Evolutionary conservation across 2,329 filamentous ascomycete genomes (phyloP).

Genomic region (Clarireedia hainanense): DNA sequence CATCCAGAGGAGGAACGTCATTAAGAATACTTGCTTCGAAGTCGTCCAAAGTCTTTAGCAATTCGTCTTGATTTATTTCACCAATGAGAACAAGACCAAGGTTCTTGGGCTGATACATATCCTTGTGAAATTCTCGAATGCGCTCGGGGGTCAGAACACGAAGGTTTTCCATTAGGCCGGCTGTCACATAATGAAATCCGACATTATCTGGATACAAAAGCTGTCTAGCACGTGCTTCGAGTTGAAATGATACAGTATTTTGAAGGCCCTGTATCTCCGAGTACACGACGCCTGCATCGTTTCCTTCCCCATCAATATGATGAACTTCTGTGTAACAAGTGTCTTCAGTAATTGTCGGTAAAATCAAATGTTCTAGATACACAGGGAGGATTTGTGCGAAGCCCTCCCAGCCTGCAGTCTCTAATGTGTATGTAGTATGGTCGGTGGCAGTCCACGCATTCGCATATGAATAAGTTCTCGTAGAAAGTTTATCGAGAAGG

Average conservation of each 20-base stretch:
- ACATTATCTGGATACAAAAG: conserved; percentile 81
- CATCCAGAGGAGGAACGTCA: conserved; percentile 66
- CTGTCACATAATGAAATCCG: conserved; percentile 96
- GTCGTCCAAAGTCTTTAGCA: conserved; percentile 72
- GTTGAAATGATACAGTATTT: conserved; percentile 75
- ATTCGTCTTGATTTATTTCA: conserved; percentile 73
- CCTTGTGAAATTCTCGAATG: conserved; percentile 88
- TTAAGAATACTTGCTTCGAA: conserved; percentile 85
- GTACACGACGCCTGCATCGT: conserved; percentile 96
- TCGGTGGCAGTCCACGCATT: conserved; percentile 98
- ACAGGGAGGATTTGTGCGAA: conserved; percentile 92
- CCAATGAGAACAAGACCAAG: conserved; percentile 87
- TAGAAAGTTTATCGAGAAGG: conserved; percentile 87
- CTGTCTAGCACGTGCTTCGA: conserved; percentile 74
- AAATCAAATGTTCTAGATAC: conserved; percentile 88
- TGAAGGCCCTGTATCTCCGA: conserved; percentile 98
- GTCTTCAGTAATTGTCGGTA: conserved; percentile 87
- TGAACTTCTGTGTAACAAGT: conserved; percentile 94
- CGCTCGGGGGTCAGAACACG: conserved; percentile 78
- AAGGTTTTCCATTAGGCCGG: conserved; percentile 89
- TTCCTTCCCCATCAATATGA: conserved; percentile 85
- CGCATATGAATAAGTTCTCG: conserved; percentile 83
- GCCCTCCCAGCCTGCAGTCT: conserved; percentile 93
- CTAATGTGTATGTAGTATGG: conserved; percentile 91
- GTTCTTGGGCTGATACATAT: conserved; percentile 98